Conservation (phyloP, 2,329 filamentous ascomycete genomes). For the Purpureocillium lavendulum region DNA sequence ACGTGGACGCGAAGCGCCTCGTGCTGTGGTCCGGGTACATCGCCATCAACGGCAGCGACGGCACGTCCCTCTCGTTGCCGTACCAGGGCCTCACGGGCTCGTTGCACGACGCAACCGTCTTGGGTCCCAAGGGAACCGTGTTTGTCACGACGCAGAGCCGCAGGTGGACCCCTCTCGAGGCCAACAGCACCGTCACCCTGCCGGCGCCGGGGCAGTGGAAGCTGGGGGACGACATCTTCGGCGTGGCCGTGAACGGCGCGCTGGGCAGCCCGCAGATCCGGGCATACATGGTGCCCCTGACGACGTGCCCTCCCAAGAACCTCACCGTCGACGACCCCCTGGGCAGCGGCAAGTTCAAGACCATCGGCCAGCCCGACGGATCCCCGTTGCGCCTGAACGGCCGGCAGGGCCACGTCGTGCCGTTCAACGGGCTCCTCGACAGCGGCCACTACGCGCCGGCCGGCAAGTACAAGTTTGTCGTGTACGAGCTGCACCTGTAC, state of each 20-base stretch:
- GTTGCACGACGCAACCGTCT: constrained; percentile 3
- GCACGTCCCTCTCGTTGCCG: constrained; percentile 23
- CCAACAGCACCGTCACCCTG: constrained; percentile 30
- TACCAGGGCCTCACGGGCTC: constrained; percentile 26
- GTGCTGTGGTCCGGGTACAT: constrained; percentile 36
- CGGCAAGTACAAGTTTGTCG: constrained; percentile 39
- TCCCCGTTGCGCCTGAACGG: constrained; percentile 28
- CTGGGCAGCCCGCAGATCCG: too few species aligned
- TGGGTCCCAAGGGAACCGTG: background rate
- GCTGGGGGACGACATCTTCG: constrained; percentile 24
- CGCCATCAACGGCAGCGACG: constrained; percentile 26
- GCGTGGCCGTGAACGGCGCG: constrained; percentile 22
- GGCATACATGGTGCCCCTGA: constrained; percentile 13
- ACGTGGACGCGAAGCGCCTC: constrained; percentile 20
- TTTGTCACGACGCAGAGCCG: background rate
- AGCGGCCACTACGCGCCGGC: constrained; percentile 37
- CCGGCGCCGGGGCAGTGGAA: constrained; percentile 28
- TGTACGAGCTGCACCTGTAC: constrained; percentile 41
- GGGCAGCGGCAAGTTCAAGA: constrained; percentile 23
- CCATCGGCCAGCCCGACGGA: constrained; percentile 33
- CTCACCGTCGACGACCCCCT: constrained; percentile 15
- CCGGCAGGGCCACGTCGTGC: constrained; percentile 7
- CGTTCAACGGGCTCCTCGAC: constrained; percentile 37
- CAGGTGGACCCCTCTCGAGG: constrained; percentile 17
- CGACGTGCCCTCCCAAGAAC: constrained; percentile 23